Evolutionary conservation across 192 early-diverging fungal genomes (phyloP).

Genomic region (Coemansia sp.): DNA sequence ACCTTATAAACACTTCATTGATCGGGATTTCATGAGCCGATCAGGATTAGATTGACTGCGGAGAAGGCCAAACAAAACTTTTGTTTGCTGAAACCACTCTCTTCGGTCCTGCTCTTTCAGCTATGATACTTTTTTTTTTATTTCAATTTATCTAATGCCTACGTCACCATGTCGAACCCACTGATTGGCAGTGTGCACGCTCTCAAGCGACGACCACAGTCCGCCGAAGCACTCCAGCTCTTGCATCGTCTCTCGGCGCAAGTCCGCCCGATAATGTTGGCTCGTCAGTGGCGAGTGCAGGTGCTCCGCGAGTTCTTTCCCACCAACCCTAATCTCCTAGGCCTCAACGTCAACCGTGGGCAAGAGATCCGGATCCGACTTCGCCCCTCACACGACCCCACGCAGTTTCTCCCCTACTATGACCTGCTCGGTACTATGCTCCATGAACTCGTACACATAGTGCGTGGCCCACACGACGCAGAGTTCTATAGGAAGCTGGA

Average conservation of each 20-base stretch:
- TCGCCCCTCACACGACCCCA: conserved; percentile 18
- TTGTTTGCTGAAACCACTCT: too few species aligned
- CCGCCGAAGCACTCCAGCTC: conserved; percentile 16
- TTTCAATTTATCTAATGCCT: neutral
- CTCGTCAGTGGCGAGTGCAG: conserved; percentile 32
- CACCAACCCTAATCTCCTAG: conserved; percentile 22
- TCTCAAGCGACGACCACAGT: conserved; percentile 22
- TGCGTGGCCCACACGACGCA: conserved; percentile 31
- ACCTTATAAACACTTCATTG: too few species aligned
- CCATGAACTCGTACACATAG: conserved; percentile 52
- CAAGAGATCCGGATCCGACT: conserved; percentile 43
- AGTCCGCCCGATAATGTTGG: conserved; percentile 42
- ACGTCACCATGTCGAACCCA: conserved; percentile 5
- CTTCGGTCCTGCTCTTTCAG: too few species aligned
- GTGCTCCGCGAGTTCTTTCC: conserved; percentile 41
- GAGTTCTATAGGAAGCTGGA: conserved; percentile 38
- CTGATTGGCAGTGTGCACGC: conserved; percentile 33
- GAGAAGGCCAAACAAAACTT: too few species aligned
- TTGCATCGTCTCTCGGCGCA: conserved; percentile 35
- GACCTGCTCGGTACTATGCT: conserved; percentile 48
- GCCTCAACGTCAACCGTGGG: conserved; percentile 42
- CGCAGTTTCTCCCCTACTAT: conserved; percentile 26
- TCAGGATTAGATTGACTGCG: too few species aligned
- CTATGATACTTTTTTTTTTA: neutral
- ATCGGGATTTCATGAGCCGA: too few species aligned